Base-by-base conservation (phyloP, 1,284 basidiomycete species). In the Cryptococcus amylolentus region DNA sequence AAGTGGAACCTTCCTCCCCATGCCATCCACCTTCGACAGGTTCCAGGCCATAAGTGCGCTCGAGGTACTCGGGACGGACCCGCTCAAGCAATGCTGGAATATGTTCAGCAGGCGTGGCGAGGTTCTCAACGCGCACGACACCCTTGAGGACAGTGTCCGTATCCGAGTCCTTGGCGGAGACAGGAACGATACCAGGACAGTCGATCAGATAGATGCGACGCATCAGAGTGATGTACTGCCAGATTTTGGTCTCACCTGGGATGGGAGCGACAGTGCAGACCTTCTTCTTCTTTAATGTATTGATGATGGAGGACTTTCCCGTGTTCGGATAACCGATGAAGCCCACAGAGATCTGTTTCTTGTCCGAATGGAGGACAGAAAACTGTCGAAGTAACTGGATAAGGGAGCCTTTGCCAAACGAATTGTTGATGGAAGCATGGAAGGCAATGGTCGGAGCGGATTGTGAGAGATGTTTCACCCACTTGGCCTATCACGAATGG, bases 321-420 rank as follows among this genome's bases (percentile, higher is more conserved):
- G 97, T 93, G 76, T 99, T 98, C 5, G 96, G 95, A 78, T 99
- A 99, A 50, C 96, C 95, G 64, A 99, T 85, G 73, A 98, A 92
- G 10, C 95, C 95, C 62, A 99, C 92, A 37, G 91, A 95, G 72
- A 99, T 98, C 78, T 98, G 95, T 80, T 98, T 98, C 82, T 96
- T 97, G 82, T 98, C 96, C 13, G 92, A 91, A 79, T 98, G 95
- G 39, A 98, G 84, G 61, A 91, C 90, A 10, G 92, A 91, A 78
- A 98, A 99, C 75, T 98, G 95, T 37, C 96, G 87, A 44, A 99
- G 83, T 39, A 98, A 85, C 77, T 97, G 93, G 70, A 98, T 98
- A 60, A 99, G 86, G 35, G 94, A 92, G 35, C 95, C 96, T 79
- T 98, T 98, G 63, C 94, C 95, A 71, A 98, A 99, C 4, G 95